These are phyloP conservation scores for Malassezia japonica DNA, from an alignment of 1,284 basidiomycete genomes.

Conservation along the genomic window DNA sequence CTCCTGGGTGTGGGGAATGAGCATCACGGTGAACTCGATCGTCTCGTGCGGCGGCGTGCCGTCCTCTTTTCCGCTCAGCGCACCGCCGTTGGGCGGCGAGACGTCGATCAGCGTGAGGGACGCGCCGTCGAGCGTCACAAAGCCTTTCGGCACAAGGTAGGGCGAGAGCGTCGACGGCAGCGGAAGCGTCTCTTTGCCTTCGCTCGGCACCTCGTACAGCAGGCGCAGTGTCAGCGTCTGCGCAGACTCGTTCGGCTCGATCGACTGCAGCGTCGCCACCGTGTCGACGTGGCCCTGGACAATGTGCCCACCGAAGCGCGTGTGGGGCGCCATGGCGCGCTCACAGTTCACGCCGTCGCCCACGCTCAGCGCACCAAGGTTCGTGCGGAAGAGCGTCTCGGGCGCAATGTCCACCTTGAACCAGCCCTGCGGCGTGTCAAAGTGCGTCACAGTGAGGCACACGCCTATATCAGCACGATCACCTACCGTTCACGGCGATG, in stretches of 20 bases:
- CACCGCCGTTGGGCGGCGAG: conserved; percentile 33
- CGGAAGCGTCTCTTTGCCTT: conserved; percentile 49
- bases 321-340: conserved; percentile 80
- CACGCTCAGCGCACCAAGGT: conserved; percentile 64
- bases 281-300: conserved; percentile 76
- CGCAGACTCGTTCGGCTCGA: conserved; percentile 72
- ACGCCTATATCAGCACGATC: not conserved
- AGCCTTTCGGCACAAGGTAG: conserved; percentile 92
- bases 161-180: conserved; percentile 63
- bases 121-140: conserved; percentile 85
- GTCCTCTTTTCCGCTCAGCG: conserved; percentile 3
- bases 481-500: conserved; percentile 68
- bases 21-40: conserved; percentile 46
- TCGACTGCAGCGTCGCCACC: conserved; percentile 56
- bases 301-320: conserved; percentile 90
- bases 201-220: conserved; percentile 20
- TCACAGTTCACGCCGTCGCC: conserved; percentile 87
- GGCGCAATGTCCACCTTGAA: conserved; percentile 92
- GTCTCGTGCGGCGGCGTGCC: conserved; percentile 22
- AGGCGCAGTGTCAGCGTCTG: conserved; percentile 67
- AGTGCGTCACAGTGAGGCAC: conserved; percentile 83
- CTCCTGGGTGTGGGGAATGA: conserved; percentile 47
- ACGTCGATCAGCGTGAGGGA: conserved; percentile 84
- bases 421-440: conserved; percentile 51
- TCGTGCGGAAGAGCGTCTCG: conserved; percentile 83